Evolutionary conservation across 345 rosid genomes (phyloP).

Genomic region (Aethionema arabicum): DNA sequence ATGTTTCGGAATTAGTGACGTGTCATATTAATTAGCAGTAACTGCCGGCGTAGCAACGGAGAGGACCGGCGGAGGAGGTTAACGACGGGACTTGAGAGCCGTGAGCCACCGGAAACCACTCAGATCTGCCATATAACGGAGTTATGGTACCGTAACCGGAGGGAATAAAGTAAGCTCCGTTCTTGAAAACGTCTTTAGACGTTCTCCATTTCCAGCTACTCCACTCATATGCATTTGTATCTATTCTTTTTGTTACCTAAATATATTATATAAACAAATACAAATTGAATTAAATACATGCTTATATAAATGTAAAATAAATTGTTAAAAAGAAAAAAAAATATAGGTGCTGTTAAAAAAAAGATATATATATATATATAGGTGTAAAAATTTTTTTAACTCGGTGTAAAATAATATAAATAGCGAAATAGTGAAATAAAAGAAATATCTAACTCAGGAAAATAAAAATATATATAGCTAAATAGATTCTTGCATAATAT

Average conservation of each 20-base stretch:
- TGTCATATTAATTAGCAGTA: conserved; percentile 35
- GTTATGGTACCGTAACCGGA: conserved; percentile 76
- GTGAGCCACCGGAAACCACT: conserved; percentile 56
- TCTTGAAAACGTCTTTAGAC: conserved; percentile 64
- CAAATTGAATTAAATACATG: background rate
- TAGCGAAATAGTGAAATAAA: too few species aligned
- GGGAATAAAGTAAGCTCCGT: conserved; percentile 85
- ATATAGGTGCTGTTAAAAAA: background rate
- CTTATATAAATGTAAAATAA: background rate
- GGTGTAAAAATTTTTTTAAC: background rate
- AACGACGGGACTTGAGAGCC: conserved; percentile 61
- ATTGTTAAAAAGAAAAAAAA: background rate
- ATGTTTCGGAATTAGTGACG: too few species aligned
- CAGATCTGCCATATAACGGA: conserved; percentile 53
- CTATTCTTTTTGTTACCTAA: conserved; percentile 87
- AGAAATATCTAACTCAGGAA: too few species aligned
- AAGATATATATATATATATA: background rate
- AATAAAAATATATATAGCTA: too few species aligned
- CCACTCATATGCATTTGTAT: conserved; percentile 38
- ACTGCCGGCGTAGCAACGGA: conserved; percentile 46
- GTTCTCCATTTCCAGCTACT: conserved; percentile 81
- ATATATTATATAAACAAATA: conserved; percentile 12
- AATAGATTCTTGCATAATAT: too few species aligned
- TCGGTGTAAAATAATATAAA: too few species aligned
- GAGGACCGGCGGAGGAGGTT: conserved; percentile 72